These are phyloP conservation scores for Ophiostoma montium DNA, from an alignment of 2,329 filamentous ascomycete species.

Conservation along the genomic window DNA sequence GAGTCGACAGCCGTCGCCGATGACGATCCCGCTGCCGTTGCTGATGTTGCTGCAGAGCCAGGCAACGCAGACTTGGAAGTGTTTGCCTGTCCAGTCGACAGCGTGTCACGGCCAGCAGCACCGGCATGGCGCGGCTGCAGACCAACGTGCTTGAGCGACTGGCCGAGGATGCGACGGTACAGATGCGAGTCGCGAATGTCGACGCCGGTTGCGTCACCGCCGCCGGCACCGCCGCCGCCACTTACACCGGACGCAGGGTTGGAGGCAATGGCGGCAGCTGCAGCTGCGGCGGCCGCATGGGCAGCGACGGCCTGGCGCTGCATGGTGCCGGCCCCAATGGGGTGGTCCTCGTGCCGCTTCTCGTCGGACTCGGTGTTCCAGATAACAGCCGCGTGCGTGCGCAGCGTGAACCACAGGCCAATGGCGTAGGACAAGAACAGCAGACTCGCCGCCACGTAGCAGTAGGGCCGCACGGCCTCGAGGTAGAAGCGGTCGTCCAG, in stretches of 20 bases:
- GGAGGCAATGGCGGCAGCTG: not conserved
- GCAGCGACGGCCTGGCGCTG: not conserved
- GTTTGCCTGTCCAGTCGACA: not conserved
- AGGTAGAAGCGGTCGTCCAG: conserved; percentile 79
- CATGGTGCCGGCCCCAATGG: not conserved
- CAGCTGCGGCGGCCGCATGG: not conserved
- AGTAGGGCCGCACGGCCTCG: conserved; percentile 84
- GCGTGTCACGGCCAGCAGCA: conserved; percentile 22
- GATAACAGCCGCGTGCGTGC: conserved; percentile 92
- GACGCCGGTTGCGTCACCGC: conserved; percentile 33
- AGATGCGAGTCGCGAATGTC: conserved; percentile 79
- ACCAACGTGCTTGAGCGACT: conserved; percentile 75
- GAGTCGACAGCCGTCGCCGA: conserved; percentile 16
- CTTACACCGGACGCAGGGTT: conserved; percentile 10
- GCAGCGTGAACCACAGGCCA: conserved; percentile 85
- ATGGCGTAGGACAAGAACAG: conserved; percentile 90
- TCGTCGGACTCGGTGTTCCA: conserved; percentile 80
- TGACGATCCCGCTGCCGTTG: not conserved
- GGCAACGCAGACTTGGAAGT: not conserved
- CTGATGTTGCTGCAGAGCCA: not conserved
- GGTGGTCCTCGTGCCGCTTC: conserved; percentile 48
- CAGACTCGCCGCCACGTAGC: conserved; percentile 71
- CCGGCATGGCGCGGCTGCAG: conserved; percentile 34
- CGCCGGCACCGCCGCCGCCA: no score
- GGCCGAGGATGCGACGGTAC: conserved; percentile 85